A percentile compares a stretch with the other conserved stretches of the same genome.
phyloP scores from a whole-genome alignment of 179 eudicot genomes.

The Silene noctiflora region DNA sequence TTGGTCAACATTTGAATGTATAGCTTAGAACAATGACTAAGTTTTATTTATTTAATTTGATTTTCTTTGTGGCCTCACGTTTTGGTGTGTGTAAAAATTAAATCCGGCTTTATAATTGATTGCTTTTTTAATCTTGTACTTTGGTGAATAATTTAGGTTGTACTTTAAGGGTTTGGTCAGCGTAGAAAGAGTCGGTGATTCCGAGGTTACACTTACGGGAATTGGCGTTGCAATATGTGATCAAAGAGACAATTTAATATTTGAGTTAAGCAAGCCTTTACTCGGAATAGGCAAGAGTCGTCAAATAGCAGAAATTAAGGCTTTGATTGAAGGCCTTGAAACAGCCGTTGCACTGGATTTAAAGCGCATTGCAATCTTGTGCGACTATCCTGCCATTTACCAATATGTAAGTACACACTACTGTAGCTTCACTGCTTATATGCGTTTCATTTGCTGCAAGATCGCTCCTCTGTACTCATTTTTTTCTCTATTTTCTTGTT shows the following conservation, averaged over 20 bases:
- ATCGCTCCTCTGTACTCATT: no score
- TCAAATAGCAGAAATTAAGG: slow-evolving; percentile 43
- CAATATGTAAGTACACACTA: slow-evolving; percentile 47
- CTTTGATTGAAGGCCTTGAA: slow-evolving; percentile 65
- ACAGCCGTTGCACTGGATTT: slow-evolving; percentile 48
- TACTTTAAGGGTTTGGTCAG: slow-evolving; percentile 35
- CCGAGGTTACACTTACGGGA: slow-evolving; percentile 23
- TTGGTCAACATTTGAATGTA: no score
- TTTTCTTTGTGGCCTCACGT: no score
- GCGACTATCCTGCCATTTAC: slow-evolving; percentile 36
- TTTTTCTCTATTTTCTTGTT: no score
- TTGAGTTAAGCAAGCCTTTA: slow-evolving; percentile 34
- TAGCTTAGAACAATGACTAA: no score
- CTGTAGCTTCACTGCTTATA: not conserved
- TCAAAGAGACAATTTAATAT: slow-evolving; percentile 30
- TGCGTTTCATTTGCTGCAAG: not conserved
- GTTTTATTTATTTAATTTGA: no score
- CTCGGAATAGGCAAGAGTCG: slow-evolving; percentile 24
- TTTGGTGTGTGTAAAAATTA: no score
- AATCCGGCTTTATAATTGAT: not conserved
- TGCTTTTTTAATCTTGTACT: not conserved
- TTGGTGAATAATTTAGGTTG: slow-evolving; percentile 23
- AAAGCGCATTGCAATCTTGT: slow-evolving; percentile 41
- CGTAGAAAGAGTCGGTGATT: slow-evolving; percentile 27
- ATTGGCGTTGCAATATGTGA: slow-evolving; percentile 58